Base-by-base conservation (phyloP, 2,329 filamentous ascomycete species). In the Zelopaecilomyces penicillatus region DNA sequence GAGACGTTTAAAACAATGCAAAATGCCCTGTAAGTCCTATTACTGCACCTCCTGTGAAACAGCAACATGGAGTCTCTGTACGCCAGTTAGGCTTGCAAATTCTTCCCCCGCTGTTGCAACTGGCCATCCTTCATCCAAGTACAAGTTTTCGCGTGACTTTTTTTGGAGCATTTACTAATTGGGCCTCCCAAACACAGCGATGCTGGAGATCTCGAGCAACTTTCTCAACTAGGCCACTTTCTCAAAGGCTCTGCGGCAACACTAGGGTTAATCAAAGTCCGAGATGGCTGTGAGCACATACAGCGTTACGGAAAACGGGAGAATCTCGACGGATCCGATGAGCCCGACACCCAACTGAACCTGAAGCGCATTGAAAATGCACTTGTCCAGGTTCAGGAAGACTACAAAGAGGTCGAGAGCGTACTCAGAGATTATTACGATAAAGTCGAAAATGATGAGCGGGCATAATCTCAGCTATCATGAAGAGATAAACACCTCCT, bases 181-280 rank as follows among this genome's bases (percentile, higher is more conserved):
- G 19, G 19, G 19, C 40, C 31, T 12, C 41, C 31, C 47, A 19
- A 35, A 6, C 30, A 47, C 60, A 95, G 89, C 52, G 65, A 79
- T 53, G 64, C 75, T 2, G 74, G 78, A 58, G 74, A 95, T 48
- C 79, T 97, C 46, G 65, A 69, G n/a, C 71, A 81, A 53, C 79
- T 97, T 33, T 95, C 88, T 31, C 75, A 78, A 43, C 81, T 95
- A 30, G 93, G 93, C 36, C 93, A 98, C 68, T 98, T 95, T 70
- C 76, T 98, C 55, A 98, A 98, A 69, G 93, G 93, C 48, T 97
- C 91, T 5, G 96, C 91, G 6, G 91, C 93, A 34, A 96, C 93
- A 4, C 77, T 98, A 43, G 93, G 93, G 38, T 78, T 97, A 44
- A 83, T 78, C 57, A 94, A 94, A 65, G 85, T 98, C 57, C 87